Evolutionary conservation across 2,329 filamentous ascomycete genomes (phyloP), one percentile per base, ranked within the genome.

Genomic region (Gremmenia infestans): DNA sequence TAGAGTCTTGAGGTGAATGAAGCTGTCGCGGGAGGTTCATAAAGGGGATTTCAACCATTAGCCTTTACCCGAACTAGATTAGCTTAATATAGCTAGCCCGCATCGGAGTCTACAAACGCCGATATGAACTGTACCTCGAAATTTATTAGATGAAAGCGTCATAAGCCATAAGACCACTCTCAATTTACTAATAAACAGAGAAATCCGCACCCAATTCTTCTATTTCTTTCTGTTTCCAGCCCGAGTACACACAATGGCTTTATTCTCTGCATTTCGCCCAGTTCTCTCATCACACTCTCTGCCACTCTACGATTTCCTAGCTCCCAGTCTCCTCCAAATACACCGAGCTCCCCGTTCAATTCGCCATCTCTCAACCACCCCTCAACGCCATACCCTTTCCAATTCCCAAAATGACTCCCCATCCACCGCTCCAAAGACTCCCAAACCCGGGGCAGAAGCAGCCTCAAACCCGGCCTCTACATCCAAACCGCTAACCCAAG

Each of bases 401-500:
- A n/a, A 47, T 36, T 35, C 46, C 19, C 40, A 54, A 42, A 36
- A 57, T 52, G 32, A 47, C 43, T 35, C 42, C 40, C 47, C 36
- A 50, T 48, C 50, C 12, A 39, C 54, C n/a, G 25, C 37, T 61
- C 66, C 58, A 55, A 67, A 60, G 66, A 70, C 12, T 59, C 69
- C 52, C 71, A 72, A 48, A 64, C 71, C 62, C 75, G 73, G 65
- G 17, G 22, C 46, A 50, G 66, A 60, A 28, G 58, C 61, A 5
- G 45, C 52, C 6, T 54, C 60, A 28, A 59, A 62, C 12, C 54
- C 60, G 15, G 45, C 60, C 3, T 48, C 64, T 15, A 35, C 46
- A 17, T 56, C 53, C 5, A 66, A 68, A 70, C 79, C 85, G 9
- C 76, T 94, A 48, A 89, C 84, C 32, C 73, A 81, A 61, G 78